Evolutionary conservation across 2,329 filamentous ascomycete species (phyloP).

Genomic region (Colletotrichum eremochloae): DNA sequence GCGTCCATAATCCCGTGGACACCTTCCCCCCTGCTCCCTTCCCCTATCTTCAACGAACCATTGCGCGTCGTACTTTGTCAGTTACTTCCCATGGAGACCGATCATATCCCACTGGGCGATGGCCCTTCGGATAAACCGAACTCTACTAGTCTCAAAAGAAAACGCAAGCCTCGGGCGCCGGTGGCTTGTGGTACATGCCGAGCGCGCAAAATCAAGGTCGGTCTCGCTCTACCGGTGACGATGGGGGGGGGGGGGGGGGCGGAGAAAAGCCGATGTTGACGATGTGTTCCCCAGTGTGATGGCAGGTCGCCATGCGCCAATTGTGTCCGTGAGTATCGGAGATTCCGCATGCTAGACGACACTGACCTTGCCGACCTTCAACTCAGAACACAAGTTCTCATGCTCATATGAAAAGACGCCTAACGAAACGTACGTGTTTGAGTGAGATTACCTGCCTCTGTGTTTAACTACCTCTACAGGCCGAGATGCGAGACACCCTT

Average conservation of each 20-base stretch:
- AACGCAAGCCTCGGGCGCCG: conserved; percentile 35
- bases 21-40: neutral
- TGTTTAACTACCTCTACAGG: neutral
- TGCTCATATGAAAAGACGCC: conserved; percentile 32
- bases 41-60: neutral
- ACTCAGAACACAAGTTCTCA: conserved; percentile 34
- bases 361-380: neutral
- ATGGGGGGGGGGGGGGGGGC: neutral
- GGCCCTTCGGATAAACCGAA: conserved; percentile 24
- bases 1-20: neutral
- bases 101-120: neutral
- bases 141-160: conserved; percentile 33
- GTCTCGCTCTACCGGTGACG: neutral
- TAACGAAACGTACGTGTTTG: conserved; percentile 19
- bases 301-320: conserved; percentile 38
- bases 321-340: conserved; percentile 34
- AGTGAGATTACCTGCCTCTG: neutral
- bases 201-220: conserved; percentile 41
- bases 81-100: conserved; percentile 26
- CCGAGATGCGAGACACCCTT: conserved; percentile 8
- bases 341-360: neutral
- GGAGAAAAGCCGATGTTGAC: neutral
- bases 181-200: conserved; percentile 40
- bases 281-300: conserved; percentile 32
- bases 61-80: too few relatives aligned